Conservation (phyloP, 2,329 filamentous ascomycete genomes). For the Penicillium sp. region DNA sequence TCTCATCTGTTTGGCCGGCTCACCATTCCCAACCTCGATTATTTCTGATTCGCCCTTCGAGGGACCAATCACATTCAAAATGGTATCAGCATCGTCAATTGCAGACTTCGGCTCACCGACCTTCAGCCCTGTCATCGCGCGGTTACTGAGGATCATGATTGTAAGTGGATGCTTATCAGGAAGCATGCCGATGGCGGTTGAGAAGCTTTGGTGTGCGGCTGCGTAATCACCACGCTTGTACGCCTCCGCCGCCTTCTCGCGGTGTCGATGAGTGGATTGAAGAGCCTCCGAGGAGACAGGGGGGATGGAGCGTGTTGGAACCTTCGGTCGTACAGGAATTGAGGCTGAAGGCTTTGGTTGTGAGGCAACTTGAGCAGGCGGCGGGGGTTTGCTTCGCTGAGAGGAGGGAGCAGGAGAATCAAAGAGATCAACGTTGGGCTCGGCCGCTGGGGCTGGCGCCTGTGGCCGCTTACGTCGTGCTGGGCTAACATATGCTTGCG, state of each 20-base stretch:
- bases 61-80: conserved; percentile 71
- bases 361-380: conserved; percentile 35
- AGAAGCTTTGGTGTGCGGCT: conserved; percentile 76
- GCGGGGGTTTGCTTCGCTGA: conserved; percentile 30
- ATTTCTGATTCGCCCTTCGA: conserved; percentile 72
- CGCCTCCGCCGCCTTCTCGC: conserved; percentile 73
- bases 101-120: conserved; percentile 86
- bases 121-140: conserved; percentile 82
- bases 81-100: conserved; percentile 74
- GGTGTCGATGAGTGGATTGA: conserved; percentile 68
- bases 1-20: conserved; percentile 73
- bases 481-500: conserved; percentile 81
- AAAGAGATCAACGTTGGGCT: conserved; percentile 59
- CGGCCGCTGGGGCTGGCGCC: conserved; percentile 40
- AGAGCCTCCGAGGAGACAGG: conserved; percentile 63
- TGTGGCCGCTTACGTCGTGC: conserved; percentile 64
- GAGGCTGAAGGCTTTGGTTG: conserved; percentile 42
- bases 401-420: conserved; percentile 40
- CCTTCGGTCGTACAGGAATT: conserved; percentile 44
- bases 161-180: conserved; percentile 74
- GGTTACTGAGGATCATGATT: conserved; percentile 87
- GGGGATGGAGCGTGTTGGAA: conserved; percentile 52
- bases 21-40: conserved; percentile 62
- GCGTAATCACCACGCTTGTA: conserved; percentile 94
- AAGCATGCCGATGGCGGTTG: conserved; percentile 65